These are phyloP conservation scores for Sisymbrium altissimum DNA, from an alignment of 345 rosid genomes.

Conservation along the genomic window DNA sequence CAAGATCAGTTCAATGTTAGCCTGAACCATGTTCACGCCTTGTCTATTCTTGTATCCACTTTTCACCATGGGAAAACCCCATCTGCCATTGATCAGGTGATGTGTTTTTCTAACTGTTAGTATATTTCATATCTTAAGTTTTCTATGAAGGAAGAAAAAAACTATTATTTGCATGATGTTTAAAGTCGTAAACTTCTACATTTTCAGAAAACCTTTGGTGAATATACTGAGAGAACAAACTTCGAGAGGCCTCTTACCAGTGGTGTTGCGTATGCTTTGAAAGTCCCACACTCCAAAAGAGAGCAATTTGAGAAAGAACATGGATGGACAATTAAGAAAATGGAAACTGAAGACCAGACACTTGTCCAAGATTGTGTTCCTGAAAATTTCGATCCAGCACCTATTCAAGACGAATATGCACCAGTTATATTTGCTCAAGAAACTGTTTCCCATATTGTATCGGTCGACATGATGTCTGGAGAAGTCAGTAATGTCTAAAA, in stretches of 20 bases:
- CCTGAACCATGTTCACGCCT: conserved; percentile 93
- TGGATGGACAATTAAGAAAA: conserved; percentile 83
- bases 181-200: conserved; percentile 15
- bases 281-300: conserved; percentile 81
- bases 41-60: conserved; percentile 93
- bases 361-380: conserved; percentile 78
- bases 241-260: conserved; percentile 99
- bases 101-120: neutral
- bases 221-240: conserved; percentile 90
- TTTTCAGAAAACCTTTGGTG: conserved; percentile 76
- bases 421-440: conserved; percentile 94
- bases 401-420: conserved; percentile 90
- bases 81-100: conserved; percentile 92
- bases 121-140: neutral
- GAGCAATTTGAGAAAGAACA: conserved; percentile 75
- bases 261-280: conserved; percentile 97
- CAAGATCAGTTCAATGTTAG: conserved; percentile 99
- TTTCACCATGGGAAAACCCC: conserved; percentile 95
- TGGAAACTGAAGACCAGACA: conserved; percentile 87
- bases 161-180: neutral
- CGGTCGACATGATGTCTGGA: conserved; percentile 99
- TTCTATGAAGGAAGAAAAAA: neutral
- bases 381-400: conserved; percentile 85
- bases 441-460: conserved; percentile 91
- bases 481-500: conserved; percentile 46